Conservation (phyloP, 2,329 filamentous ascomycete genomes). For the Fusarium abutilonis region DNA sequence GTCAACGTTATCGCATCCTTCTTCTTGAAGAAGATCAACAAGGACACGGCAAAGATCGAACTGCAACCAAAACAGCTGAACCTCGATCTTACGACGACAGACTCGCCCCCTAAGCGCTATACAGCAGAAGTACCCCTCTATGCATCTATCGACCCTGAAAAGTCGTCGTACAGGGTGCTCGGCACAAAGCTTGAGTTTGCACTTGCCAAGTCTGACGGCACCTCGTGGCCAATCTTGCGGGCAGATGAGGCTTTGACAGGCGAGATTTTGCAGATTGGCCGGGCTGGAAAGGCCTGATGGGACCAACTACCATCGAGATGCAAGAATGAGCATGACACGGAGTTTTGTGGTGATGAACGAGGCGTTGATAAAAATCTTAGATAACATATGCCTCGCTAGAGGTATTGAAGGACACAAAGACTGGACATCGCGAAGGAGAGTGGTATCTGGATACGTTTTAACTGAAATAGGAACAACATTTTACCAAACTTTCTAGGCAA, state of each 20-base stretch:
- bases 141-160: slow-evolving; percentile 76
- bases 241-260: slow-evolving; percentile 74
- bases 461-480: slow-evolving; percentile 8
- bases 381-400: slow-evolving; percentile 5
- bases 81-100: slow-evolving; percentile 86
- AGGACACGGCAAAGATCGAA: slow-evolving; percentile 75
- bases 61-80: slow-evolving; percentile 72
- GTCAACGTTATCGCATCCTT: slow-evolving; percentile 87
- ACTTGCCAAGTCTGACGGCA: slow-evolving; percentile 75
- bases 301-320: background rate
- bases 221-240: slow-evolving; percentile 85
- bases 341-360: slow-evolving; percentile 30
- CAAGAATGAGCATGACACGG: slow-evolving; percentile 27
- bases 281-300: slow-evolving; percentile 68
- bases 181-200: slow-evolving; percentile 89
- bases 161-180: slow-evolving; percentile 82
- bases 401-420: slow-evolving; percentile 10
- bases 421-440: slow-evolving; percentile 12
- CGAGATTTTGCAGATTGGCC: slow-evolving; percentile 90
- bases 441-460: background rate
- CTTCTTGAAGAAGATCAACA: slow-evolving; percentile 97
- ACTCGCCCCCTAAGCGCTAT: slow-evolving; percentile 81
- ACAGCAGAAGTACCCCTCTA: slow-evolving; percentile 78
- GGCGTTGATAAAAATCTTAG: slow-evolving; percentile 27
- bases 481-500: background rate